A percentile compares a stretch with the other conserved stretches of the same genome.
These are phyloP conservation scores for Botrytis deweyae DNA, from an alignment of 2,329 filamentous ascomycete genomes.

Conservation along the genomic window DNA sequence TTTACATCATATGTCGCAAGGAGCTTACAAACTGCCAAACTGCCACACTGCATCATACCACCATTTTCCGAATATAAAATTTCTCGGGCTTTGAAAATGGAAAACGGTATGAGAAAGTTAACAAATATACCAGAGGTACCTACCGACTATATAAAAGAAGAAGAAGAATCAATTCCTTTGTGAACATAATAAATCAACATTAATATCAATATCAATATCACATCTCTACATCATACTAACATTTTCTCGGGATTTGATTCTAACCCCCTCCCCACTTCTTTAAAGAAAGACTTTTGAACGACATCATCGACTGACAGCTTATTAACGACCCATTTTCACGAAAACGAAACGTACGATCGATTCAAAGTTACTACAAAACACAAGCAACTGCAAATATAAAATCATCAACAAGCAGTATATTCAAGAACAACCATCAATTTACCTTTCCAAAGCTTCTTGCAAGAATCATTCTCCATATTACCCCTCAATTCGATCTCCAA, in stretches of 20 bases:
- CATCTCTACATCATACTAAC: neutral
- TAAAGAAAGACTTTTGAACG: neutral
- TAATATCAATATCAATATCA: neutral
- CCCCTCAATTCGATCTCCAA: neutral
- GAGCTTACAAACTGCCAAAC: neutral
- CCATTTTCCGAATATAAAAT: neutral
- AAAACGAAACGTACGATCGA: neutral
- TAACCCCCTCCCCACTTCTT: neutral
- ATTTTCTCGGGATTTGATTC: neutral
- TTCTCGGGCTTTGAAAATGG: slow-evolving; percentile 3
- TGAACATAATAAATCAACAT: neutral
- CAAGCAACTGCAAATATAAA: neutral
- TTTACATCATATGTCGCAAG: slow-evolving; percentile 10
- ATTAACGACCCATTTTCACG: neutral
- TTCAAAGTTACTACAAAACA: too few relatives aligned
- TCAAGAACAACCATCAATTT: neutral
- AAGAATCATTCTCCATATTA: neutral
- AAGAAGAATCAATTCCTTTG: neutral
- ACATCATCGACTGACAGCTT: slow-evolving; percentile 12
- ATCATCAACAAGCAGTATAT: neutral
- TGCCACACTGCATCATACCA: neutral
- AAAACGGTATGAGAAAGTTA: neutral
- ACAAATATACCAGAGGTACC: too few relatives aligned
- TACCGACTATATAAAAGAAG: neutral
- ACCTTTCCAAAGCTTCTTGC: neutral